These are phyloP conservation scores for Colletotrichum eremochloae DNA, from an alignment of 2,329 filamentous ascomycete genomes.

Conservation along the genomic window DNA sequence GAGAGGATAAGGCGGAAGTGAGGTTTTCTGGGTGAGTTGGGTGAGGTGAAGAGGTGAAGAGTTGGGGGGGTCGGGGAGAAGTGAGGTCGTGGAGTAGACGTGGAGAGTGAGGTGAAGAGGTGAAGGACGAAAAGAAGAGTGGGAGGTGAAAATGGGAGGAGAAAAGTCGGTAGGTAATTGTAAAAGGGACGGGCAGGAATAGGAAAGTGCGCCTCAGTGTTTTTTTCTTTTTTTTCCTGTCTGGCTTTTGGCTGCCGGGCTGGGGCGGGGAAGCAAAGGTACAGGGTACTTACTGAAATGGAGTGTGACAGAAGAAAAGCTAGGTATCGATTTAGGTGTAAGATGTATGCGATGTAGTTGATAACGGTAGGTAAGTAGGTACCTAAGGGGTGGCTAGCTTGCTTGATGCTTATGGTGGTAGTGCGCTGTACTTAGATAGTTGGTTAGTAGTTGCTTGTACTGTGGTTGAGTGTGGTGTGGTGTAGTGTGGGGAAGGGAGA, in stretches of 20 bases:
- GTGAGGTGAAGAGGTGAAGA: constrained; percentile 46
- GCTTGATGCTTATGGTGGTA: neutral
- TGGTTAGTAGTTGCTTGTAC: neutral
- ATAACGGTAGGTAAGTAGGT: neutral
- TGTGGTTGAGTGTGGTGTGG: neutral
- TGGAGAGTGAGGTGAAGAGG: constrained; percentile 45
- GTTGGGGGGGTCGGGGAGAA: constrained; percentile 44
- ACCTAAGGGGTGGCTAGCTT: neutral
- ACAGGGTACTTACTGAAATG: constrained; percentile 38
- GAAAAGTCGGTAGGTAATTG: constrained; percentile 44
- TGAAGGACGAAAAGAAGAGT: constrained; percentile 41
- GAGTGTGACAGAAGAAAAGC: constrained; percentile 31
- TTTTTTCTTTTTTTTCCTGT: constrained; percentile 27
- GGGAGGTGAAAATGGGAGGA: constrained; percentile 49
- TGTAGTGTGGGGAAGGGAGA: neutral
- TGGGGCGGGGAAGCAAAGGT: constrained; percentile 16
- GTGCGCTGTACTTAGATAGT: neutral
- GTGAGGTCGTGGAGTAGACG: constrained; percentile 40
- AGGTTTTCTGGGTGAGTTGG: constrained; percentile 43
- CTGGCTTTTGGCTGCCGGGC: constrained; percentile 10
- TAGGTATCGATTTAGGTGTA: neutral
- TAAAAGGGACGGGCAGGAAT: constrained; percentile 44
- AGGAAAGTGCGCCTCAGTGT: constrained; percentile 40
- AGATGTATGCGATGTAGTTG: neutral
- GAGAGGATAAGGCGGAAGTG: constrained; percentile 44